Evolutionary conservation across 306 rosid species (phyloP).

Genomic region (Prunus davidiana): DNA sequence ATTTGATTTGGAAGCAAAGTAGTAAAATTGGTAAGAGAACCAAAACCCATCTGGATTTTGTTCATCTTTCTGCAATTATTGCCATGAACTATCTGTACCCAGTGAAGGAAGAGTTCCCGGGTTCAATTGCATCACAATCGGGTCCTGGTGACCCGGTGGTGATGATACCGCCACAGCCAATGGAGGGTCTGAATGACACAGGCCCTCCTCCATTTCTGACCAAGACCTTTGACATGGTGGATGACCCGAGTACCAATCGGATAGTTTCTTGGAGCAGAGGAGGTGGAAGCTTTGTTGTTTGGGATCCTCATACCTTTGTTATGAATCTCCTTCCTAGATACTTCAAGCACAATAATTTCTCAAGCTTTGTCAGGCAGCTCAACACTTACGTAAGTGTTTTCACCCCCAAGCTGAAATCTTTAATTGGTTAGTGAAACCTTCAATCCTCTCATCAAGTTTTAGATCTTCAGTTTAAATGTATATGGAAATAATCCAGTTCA

Average conservation of each 20-base stretch:
- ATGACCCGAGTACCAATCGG: constrained; percentile 50
- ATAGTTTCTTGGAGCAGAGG: constrained; percentile 75
- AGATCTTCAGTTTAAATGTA: not conserved
- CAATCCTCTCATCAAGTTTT: not conserved
- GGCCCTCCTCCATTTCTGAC: constrained; percentile 95
- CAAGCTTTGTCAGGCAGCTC: constrained; percentile 90
- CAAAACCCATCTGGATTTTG: not conserved
- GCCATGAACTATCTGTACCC: constrained; percentile 51
- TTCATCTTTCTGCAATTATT: not conserved
- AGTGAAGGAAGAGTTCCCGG: constrained; percentile 57
- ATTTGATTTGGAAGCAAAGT: not conserved
- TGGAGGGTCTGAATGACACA: constrained; percentile 71
- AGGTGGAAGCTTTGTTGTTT: constrained; percentile 76
- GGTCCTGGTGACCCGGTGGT: constrained; percentile 21
- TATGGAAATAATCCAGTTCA: not conserved
- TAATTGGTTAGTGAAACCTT: constrained; percentile 13
- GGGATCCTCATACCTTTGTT: constrained; percentile 76
- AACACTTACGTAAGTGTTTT: constrained; percentile 77
- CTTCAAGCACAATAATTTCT: constrained; percentile 90
- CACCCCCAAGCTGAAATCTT: constrained; percentile 2
- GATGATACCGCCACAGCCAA: constrained; percentile 60
- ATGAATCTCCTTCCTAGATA: constrained; percentile 52
- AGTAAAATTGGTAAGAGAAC: not conserved
- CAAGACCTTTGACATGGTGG: constrained; percentile 84
- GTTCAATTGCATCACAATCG: constrained; percentile 28